Percentiles rank a stretch among this genome's conserved stretches.
phyloP scores from a whole-genome alignment of 768 basidiomycete species.

The Tricholoma hemisulphureum region DNA sequence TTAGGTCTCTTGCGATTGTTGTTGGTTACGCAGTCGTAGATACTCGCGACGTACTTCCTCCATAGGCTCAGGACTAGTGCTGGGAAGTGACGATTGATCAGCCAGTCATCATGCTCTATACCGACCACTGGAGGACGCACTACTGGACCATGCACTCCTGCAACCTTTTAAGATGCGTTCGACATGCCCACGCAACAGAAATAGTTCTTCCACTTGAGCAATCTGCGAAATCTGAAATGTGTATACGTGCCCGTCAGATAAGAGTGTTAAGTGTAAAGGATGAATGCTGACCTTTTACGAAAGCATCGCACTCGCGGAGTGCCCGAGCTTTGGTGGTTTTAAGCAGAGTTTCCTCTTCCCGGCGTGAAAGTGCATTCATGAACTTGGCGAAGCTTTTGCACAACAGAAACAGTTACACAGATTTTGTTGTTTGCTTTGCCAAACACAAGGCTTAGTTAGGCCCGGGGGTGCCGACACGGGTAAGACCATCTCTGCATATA shows the following conservation, averaged over 20 bases:
- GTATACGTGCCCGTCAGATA: not conserved
- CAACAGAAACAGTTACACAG: no score
- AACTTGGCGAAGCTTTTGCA: no score
- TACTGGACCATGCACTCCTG: conserved; percentile 80
- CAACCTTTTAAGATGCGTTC: conserved; percentile 60
- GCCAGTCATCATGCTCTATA: not conserved
- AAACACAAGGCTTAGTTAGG: no score
- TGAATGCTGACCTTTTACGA: conserved; percentile 63
- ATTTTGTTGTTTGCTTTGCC: no score
- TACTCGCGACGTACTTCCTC: conserved; percentile 70
- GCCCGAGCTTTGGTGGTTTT: conserved; percentile 81
- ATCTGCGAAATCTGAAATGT: conserved; percentile 69
- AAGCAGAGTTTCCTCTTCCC: conserved; percentile 83
- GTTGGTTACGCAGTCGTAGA: conserved; percentile 57
- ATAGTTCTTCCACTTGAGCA: conserved; percentile 79
- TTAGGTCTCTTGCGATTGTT: conserved; percentile 21
- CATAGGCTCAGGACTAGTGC: conserved; percentile 76
- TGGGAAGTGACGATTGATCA: conserved; percentile 23
- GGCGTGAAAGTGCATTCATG: conserved; percentile 84
- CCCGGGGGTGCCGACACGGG: no score
- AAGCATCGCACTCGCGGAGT: conserved; percentile 69
- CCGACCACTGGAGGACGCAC: conserved; percentile 47
- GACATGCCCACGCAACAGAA: conserved; percentile 85
- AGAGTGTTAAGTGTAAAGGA: not conserved
- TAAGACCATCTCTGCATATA: no score